These are phyloP conservation scores for Pseudonitzschia multistriata DNA, from an alignment of 108 stramenopile species.

Conservation along the genomic window DNA sequence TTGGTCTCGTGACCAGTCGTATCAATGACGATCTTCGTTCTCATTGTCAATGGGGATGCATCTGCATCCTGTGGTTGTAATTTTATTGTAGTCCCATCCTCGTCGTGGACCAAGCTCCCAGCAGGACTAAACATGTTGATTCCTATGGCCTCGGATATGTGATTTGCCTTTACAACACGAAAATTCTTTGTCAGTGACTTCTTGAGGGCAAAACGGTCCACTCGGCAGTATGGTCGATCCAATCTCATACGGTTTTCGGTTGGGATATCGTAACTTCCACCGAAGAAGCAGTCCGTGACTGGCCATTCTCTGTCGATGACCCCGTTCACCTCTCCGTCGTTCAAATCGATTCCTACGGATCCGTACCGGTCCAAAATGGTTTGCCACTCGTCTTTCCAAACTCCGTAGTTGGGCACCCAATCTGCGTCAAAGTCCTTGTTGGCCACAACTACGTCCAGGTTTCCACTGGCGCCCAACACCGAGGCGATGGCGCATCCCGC, in stretches of 20 bases:
- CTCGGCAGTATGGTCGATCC: slow-evolving; percentile 80
- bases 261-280: slow-evolving; percentile 85
- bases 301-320: slow-evolving; percentile 78
- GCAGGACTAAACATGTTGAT: slow-evolving; percentile 79
- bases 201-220: slow-evolving; percentile 71
- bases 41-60: slow-evolving; percentile 42
- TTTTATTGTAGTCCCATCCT: slow-evolving; percentile 52
- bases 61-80: slow-evolving; percentile 54
- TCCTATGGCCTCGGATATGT: slow-evolving; percentile 60
- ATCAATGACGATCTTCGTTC: slow-evolving; percentile 86
- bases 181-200: slow-evolving; percentile 59
- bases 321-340: slow-evolving; percentile 29
- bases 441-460: slow-evolving; percentile 72
- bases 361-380: slow-evolving; percentile 47
- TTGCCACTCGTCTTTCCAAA: slow-evolving; percentile 95
- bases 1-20: slow-evolving; percentile 90
- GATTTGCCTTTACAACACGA: slow-evolving; percentile 61
- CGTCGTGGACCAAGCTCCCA: slow-evolving; percentile 66
- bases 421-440: slow-evolving; percentile 74
- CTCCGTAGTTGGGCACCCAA: slow-evolving; percentile 92
- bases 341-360: slow-evolving; percentile 43
- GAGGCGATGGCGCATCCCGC: slow-evolving; percentile 77
- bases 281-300: slow-evolving; percentile 92
- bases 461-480: slow-evolving; percentile 45
- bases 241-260: slow-evolving; percentile 65